phyloP scores from a whole-genome alignment of 1,284 basidiomycete genomes.

The Rhodotorula glutinis region DNA sequence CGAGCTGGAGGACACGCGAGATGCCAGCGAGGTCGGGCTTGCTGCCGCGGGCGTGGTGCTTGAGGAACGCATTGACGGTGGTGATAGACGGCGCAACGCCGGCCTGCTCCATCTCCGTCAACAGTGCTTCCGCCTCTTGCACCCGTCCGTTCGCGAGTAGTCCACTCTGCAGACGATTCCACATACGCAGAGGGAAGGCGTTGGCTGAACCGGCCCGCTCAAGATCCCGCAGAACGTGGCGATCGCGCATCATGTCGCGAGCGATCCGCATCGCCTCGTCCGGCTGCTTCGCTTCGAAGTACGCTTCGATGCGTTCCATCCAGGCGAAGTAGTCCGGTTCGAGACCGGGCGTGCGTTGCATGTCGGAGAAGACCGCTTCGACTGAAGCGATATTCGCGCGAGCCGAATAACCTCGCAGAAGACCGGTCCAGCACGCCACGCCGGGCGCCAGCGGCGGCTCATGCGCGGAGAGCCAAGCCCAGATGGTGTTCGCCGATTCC shows the following conservation, averaged over 20 bases:
- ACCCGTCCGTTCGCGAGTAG: conserved; percentile 19
- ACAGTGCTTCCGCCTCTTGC: conserved; percentile 24
- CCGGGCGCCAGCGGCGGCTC: conserved; percentile 21
- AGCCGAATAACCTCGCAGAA: conserved; percentile 30
- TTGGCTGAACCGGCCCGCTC: not conserved
- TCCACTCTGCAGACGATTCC: conserved; percentile 22
- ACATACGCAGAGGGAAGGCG: conserved; percentile 10
- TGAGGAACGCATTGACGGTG: conserved; percentile 30
- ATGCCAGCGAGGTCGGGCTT: conserved; percentile 27
- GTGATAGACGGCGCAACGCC: conserved; percentile 16
- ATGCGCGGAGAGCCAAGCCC: conserved; percentile 28
- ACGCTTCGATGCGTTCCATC: conserved; percentile 29
- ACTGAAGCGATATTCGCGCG: conserved; percentile 26
- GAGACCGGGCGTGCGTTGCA: conserved; percentile 14
- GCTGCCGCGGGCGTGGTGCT: conserved; percentile 19
- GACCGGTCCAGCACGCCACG: conserved; percentile 30
- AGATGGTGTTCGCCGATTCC: conserved; percentile 26
- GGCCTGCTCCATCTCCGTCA: conserved; percentile 24
- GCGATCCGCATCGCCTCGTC: conserved; percentile 29
- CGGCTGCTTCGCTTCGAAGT: conserved; percentile 18
- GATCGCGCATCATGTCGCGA: conserved; percentile 19
- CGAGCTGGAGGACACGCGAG: conserved; percentile 20
- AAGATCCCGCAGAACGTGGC: conserved; percentile 1
- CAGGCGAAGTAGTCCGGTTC: conserved; percentile 27
- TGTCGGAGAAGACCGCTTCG: conserved; percentile 22